A percentile compares a stretch with the other conserved stretches of the same genome.
These are phyloP conservation scores for Mucor saturninus DNA, from an alignment of 371 early-diverging fungal species.

Conservation along the genomic window DNA sequence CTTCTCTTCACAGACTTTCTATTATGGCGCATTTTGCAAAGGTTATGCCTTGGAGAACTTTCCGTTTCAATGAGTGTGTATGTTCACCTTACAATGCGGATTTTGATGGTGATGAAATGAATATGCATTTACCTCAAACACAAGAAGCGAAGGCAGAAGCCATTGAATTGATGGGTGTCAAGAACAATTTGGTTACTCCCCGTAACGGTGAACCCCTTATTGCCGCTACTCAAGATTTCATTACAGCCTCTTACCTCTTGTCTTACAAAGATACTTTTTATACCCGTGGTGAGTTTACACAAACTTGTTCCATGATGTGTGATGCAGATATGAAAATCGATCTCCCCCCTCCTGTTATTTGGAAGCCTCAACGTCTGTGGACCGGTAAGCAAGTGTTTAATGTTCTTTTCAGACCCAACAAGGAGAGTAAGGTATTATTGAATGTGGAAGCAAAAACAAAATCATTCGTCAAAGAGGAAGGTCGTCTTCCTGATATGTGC, in stretches of 20 bases:
- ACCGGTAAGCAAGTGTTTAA: conserved; percentile 79
- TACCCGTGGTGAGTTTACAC: conserved; percentile 91
- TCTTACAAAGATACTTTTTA: conserved; percentile 95
- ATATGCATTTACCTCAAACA: conserved; percentile 99
- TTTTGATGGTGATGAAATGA: conserved; percentile 99
- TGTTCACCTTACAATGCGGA: conserved; percentile 99
- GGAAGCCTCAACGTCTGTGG: conserved; percentile 74
- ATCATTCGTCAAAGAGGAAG: conserved; percentile 69
- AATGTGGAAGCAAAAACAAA: conserved; percentile 91
- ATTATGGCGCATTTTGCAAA: conserved; percentile 99
- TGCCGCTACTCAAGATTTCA: conserved; percentile 99
- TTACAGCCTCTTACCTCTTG: conserved; percentile 95
- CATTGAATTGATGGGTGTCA: conserved; percentile 96
- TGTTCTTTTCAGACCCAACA: conserved; percentile 88
- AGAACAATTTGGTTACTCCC: conserved; percentile 97
- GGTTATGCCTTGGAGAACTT: conserved; percentile 96
- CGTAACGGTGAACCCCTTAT: conserved; percentile 96
- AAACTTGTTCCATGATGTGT: conserved; percentile 86
- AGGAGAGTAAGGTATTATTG: conserved; percentile 67
- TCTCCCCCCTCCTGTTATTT: conserved; percentile 92
- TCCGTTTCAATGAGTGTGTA: conserved; percentile 99
- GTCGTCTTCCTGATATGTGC: conserved; percentile 77
- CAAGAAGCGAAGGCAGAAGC: conserved; percentile 99
- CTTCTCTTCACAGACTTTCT: conserved; percentile 97
- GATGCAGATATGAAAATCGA: conserved; percentile 84